Conservation (phyloP, 2,329 filamentous ascomycete genomes). For the Pestalotiopsis sp. region DNA sequence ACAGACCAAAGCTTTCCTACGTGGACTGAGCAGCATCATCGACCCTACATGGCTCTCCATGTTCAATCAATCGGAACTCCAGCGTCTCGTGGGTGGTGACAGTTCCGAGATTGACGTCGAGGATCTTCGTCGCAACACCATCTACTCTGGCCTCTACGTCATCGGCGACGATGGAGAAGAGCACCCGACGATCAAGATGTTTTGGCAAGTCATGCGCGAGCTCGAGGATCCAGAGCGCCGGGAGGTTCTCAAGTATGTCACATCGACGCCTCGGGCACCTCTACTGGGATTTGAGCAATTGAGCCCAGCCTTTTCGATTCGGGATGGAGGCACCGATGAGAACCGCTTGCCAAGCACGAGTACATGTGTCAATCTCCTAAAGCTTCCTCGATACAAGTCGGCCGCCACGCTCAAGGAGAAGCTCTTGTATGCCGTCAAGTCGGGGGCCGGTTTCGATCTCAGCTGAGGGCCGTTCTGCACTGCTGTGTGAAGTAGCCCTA, state of each 20-base stretch:
- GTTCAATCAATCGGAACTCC: slow-evolving; percentile 96
- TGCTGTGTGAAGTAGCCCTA: background rate
- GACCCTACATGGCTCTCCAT: slow-evolving; percentile 93
- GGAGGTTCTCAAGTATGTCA: slow-evolving; percentile 94
- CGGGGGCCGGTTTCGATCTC: slow-evolving; percentile 90
- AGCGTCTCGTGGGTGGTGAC: slow-evolving; percentile 90
- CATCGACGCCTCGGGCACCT: slow-evolving; percentile 87
- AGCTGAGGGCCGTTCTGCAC: slow-evolving; percentile 43
- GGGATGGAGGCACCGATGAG: slow-evolving; percentile 79
- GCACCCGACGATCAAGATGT: slow-evolving; percentile 82
- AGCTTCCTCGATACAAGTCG: slow-evolving; percentile 80
- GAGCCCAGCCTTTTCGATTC: slow-evolving; percentile 84
- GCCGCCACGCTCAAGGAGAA: slow-evolving; percentile 73
- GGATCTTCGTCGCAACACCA: slow-evolving; percentile 81
- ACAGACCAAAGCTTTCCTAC: slow-evolving; percentile 88
- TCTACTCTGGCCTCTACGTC: slow-evolving; percentile 84
- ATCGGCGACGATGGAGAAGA: slow-evolving; percentile 89
- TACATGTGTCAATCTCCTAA: slow-evolving; percentile 93
- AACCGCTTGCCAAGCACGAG: slow-evolving; percentile 86
- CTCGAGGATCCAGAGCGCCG: slow-evolving; percentile 78
- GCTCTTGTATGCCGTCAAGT: slow-evolving; percentile 85
- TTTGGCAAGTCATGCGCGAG: slow-evolving; percentile 86
- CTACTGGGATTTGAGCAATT: slow-evolving; percentile 86
- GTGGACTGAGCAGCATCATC: slow-evolving; percentile 84
- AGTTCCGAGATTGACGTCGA: slow-evolving; percentile 83